Percentiles rank a stretch among this genome's conserved stretches.
phyloP scores from a whole-genome alignment of 2,329 filamentous ascomycete genomes.

The Pezicula neosporulosa region DNA sequence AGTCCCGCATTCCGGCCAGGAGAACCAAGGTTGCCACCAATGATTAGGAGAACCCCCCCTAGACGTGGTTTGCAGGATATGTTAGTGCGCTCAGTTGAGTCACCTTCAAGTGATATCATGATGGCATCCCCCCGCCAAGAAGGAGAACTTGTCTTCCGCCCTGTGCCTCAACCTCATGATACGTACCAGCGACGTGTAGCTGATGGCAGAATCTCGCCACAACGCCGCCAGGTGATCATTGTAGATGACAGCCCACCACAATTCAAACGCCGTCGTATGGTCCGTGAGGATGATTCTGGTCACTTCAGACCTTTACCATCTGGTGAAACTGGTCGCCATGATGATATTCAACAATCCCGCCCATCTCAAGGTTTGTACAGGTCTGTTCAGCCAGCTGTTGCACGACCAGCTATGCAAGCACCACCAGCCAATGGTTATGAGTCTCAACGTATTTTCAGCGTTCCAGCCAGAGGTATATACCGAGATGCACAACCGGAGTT shows the following conservation, averaged over 20 bases:
- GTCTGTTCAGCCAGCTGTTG: constrained; percentile 11
- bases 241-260: constrained; percentile 26
- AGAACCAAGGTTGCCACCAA: constrained; percentile 22
- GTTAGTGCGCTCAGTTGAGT: constrained; percentile 30
- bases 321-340: constrained; percentile 11
- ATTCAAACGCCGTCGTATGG: constrained; percentile 24
- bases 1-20: constrained; percentile 11
- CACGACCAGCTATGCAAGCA: neutral
- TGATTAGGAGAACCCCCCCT: constrained; percentile 22
- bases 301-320: constrained; percentile 20
- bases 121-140: constrained; percentile 14
- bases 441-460: neutral
- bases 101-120: constrained; percentile 17
- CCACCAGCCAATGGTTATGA: too few species aligned
- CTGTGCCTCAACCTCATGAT: constrained; percentile 13
- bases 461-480: too few species aligned
- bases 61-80: constrained; percentile 26
- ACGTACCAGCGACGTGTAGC: constrained; percentile 14
- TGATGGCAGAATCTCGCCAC: constrained; percentile 17
- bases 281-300: constrained; percentile 22
- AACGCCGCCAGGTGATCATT: constrained; percentile 22
- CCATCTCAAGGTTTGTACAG: constrained; percentile 2
- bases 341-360: neutral
- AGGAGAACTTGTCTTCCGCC: constrained; percentile 11
- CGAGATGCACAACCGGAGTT: too few species aligned